These are phyloP conservation scores for Yarrowia galli DNA, from an alignment of 1,139 yeast genomes.

Conservation along the genomic window DNA sequence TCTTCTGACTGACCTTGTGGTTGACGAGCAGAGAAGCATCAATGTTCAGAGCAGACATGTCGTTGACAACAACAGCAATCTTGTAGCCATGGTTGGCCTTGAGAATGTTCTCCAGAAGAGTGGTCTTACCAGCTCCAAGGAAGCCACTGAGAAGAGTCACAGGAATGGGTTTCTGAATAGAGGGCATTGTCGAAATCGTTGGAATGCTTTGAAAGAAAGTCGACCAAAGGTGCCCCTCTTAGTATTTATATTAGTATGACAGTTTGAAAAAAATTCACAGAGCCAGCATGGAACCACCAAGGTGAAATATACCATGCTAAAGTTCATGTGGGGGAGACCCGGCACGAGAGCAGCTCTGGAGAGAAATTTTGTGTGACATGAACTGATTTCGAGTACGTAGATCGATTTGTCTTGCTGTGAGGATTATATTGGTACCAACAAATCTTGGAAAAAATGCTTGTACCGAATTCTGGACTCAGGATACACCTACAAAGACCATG, in stretches of 20 bases:
- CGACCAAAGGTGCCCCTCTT: not conserved
- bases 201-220: not conserved
- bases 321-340: conserved; percentile 1
- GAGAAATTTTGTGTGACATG: not conserved
- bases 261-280: not conserved
- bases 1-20: conserved; percentile 54
- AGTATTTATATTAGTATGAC: conserved; percentile 23
- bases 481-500: not conserved
- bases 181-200: conserved; percentile 16
- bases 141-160: conserved; percentile 57
- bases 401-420: too few species aligned
- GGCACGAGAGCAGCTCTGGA: not conserved
- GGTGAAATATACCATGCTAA: conserved; percentile 12
- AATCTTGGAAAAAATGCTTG: too few species aligned
- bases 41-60: conserved; percentile 51
- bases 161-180: conserved; percentile 47
- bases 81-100: conserved; percentile 54
- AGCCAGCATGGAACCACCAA: conserved; percentile 21
- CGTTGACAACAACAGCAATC: conserved; percentile 58
- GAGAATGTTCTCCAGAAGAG: conserved; percentile 55
- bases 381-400: not conserved
- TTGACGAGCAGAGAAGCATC: conserved; percentile 55
- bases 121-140: conserved; percentile 58
- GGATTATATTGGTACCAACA: not conserved
- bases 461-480: too few species aligned